Base-by-base conservation (phyloP, 1,139 yeast genomes). In the Yamadazyma trypodendri region DNA sequence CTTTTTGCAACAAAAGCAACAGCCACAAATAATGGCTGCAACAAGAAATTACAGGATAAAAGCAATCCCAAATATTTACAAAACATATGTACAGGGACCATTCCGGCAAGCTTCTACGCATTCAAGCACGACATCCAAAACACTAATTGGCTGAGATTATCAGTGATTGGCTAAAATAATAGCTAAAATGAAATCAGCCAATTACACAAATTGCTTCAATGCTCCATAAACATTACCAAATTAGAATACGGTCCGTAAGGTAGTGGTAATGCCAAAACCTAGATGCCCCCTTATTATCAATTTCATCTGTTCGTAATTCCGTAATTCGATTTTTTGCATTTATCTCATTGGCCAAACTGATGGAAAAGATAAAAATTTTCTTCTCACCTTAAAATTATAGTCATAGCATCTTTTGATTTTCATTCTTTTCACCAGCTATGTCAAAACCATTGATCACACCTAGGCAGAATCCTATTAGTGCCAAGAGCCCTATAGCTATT, bases 381-480 rank as follows among this genome's bases (percentile, higher is more conserved):
- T 33, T 24, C 16, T 11, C 7, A 21, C 23, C 31, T 27, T 28
- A n/a, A 6, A 12, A 20, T 28, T 28, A 11, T 9, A 33, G 31
- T 32, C 34, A 32, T 24, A 27, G 18, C 3, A 18, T 17, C 31
- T 28, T 28, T 28, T n/a, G n/a, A n/a, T n/a, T n/a, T 24, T 13
- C 16, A 24, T 12, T 24, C 14, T 12, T 12, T 24, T 5, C 15
- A 11, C 11, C 14, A 32, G 27, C 13, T 16, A 32, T 32, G 35
- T 32, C 35, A 20, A 34, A 35, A 25, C 47, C 66, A 24, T 53
- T 58, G 34, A 63, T 68, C 35, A 71, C 72, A 2, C 74, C 75
- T 5, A 58, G 72, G 46, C 49, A 44, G 3, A 56, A 62, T 30
- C 52, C 53, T 16, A 28, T 29, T 6, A 31, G 17, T 27, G 46